These are phyloP conservation scores for Vigna hirtella DNA, from an alignment of 306 rosid species.

Conservation along the genomic window DNA sequence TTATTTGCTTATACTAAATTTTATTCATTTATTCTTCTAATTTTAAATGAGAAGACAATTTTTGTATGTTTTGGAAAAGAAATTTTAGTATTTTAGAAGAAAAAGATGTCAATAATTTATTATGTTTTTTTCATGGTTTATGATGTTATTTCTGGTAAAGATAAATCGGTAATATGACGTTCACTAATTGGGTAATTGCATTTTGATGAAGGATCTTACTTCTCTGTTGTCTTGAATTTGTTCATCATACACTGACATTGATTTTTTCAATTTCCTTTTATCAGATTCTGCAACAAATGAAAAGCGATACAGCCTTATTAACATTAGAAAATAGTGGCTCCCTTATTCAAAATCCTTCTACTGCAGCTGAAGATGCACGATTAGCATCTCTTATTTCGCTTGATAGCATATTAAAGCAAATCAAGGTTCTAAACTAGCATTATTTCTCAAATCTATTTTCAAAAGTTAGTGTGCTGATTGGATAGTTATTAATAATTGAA, in stretches of 20 bases:
- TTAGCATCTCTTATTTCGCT: constrained; percentile 96
- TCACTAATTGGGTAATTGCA: too few species aligned
- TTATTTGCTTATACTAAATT: too few species aligned
- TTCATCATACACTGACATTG: constrained; percentile 18
- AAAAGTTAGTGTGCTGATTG: constrained; percentile 7
- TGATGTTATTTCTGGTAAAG: too few species aligned
- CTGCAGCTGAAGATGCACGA: constrained; percentile 94
- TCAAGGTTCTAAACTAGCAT: constrained; percentile 63
- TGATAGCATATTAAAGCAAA: constrained; percentile 89
- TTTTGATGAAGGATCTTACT: background rate
- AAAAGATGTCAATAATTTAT: too few species aligned
- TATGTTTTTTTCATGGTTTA: too few species aligned
- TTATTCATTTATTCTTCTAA: too few species aligned
- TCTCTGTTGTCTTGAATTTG: constrained; percentile 33
- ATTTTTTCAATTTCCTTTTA: constrained; percentile 36
- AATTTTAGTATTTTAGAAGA: too few species aligned
- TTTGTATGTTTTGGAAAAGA: too few species aligned
- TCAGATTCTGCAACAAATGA: constrained; percentile 96
- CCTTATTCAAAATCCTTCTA: constrained; percentile 86
- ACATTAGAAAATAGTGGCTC: constrained; percentile 82
- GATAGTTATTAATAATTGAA: constrained; percentile 39
- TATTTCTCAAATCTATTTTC: constrained; percentile 28
- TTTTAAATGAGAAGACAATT: too few species aligned
- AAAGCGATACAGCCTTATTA: constrained; percentile 79
- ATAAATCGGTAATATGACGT: too few species aligned